A percentile compares a stretch with the other conserved stretches of the same genome.
Evolutionary conservation across 1,284 basidiomycete species (phyloP).

Genomic region (Bjerkandera adusta): DNA sequence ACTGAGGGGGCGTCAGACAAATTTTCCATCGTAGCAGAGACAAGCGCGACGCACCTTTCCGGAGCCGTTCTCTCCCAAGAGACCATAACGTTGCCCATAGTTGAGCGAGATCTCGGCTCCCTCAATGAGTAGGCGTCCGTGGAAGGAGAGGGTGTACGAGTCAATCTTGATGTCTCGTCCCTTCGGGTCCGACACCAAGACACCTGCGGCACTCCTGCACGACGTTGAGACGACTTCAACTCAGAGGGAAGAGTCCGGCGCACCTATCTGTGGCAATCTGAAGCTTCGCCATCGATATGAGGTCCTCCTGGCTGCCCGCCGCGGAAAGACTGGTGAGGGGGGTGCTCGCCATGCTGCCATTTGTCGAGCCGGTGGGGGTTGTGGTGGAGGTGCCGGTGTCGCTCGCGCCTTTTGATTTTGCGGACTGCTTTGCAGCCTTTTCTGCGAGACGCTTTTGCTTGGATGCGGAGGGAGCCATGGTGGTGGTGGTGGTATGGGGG

Average conservation of each 20-base stretch:
- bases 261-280: slow-evolving; percentile 86
- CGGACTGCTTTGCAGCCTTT: slow-evolving; percentile 79
- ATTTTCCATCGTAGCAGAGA: background rate
- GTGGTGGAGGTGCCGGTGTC: slow-evolving; percentile 45
- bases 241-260: slow-evolving; percentile 19
- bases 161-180: slow-evolving; percentile 98
- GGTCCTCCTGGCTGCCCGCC: slow-evolving; percentile 71
- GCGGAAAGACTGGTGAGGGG: slow-evolving; percentile 79
- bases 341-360: slow-evolving; percentile 62
- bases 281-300: slow-evolving; percentile 84
- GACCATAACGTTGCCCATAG: slow-evolving; percentile 94
- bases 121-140: slow-evolving; percentile 92
- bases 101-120: slow-evolving; percentile 87
- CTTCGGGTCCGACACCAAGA: slow-evolving; percentile 90
- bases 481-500: slow-evolving; percentile 10
- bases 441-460: slow-evolving; percentile 88
- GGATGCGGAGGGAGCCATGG: slow-evolving; percentile 75
- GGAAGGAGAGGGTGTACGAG: slow-evolving; percentile 94
- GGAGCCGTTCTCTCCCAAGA: slow-evolving; percentile 96
- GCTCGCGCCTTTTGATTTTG: slow-evolving; percentile 42
- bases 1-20: slow-evolving; percentile 27
- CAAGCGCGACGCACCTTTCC: slow-evolving; percentile 76
- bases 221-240: slow-evolving; percentile 1
- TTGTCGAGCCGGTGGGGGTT: slow-evolving; percentile 66
- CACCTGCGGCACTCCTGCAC: slow-evolving; percentile 82